Evolutionary conservation across 257 asterid genomes (phyloP).

Genomic region (Penstemon eatonii): DNA sequence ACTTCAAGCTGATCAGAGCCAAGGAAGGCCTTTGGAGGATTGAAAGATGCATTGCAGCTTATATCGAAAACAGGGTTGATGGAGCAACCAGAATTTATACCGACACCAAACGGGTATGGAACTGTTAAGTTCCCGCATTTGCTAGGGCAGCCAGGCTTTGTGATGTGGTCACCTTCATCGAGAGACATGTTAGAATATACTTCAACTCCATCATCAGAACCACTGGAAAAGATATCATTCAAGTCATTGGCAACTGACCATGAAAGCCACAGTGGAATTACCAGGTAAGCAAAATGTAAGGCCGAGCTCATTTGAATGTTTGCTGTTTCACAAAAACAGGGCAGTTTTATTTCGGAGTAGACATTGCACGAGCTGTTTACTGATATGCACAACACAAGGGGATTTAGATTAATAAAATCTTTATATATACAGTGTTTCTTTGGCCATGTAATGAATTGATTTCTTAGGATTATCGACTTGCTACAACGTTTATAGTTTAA

Average conservation of each 20-base stretch:
- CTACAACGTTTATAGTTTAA: too few species aligned
- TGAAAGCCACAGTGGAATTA: not conserved
- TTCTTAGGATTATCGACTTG: too few species aligned
- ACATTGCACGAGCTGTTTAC: not conserved
- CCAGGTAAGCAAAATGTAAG: not conserved
- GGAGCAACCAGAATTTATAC: constrained; percentile 29
- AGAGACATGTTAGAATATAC: constrained; percentile 4
- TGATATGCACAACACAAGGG: not conserved
- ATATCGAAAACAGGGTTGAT: constrained; percentile 31
- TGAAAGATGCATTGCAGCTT: constrained; percentile 24
- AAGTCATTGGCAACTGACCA: not conserved
- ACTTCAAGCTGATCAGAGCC: constrained; percentile 23
- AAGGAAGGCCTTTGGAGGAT: constrained; percentile 39
- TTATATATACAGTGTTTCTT: too few species aligned
- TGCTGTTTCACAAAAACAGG: constrained; percentile 1
- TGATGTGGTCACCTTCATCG: not conserved
- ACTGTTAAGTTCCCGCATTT: constrained; percentile 34
- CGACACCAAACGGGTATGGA: constrained; percentile 42
- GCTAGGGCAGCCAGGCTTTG: constrained; percentile 32
- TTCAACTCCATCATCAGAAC: not conserved
- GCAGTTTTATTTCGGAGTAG: not conserved
- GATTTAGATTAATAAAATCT: too few species aligned
- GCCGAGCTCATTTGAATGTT: constrained; percentile 8
- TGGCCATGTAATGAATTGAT: too few species aligned
- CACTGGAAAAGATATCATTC: not conserved